These are phyloP conservation scores for Salvia splendens DNA, from an alignment of 257 asterid species.

Conservation along the genomic window DNA sequence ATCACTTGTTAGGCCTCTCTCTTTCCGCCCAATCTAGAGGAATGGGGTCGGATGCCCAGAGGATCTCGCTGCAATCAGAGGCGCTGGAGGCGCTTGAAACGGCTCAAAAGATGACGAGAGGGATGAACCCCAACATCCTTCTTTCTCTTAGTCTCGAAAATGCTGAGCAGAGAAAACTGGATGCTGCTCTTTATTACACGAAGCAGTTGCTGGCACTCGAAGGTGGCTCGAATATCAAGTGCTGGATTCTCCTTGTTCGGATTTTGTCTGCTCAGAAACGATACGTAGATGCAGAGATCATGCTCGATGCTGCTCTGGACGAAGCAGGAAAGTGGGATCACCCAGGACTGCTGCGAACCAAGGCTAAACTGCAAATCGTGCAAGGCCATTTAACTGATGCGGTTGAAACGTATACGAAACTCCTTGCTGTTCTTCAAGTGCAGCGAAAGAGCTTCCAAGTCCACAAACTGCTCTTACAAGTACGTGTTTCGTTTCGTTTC, in stretches of 20 bases:
- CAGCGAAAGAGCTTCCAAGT: conserved; percentile 59
- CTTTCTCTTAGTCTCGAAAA: conserved; percentile 73
- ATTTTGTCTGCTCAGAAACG: conserved; percentile 83
- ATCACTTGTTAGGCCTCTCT: conserved; percentile 57
- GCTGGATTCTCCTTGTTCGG: conserved; percentile 89
- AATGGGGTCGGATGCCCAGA: conserved; percentile 56
- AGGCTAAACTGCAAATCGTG: conserved; percentile 79
- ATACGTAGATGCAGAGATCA: conserved; percentile 68
- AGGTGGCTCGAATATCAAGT: conserved; percentile 61
- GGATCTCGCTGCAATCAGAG: conserved; percentile 51
- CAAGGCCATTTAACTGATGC: conserved; percentile 63
- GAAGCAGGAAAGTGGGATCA: conserved; percentile 95
- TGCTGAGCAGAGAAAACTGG: conserved; percentile 86
- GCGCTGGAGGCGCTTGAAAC: conserved; percentile 73
- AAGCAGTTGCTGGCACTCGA: conserved; percentile 62
- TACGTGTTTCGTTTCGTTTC: conserved; percentile 30
- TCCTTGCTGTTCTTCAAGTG: conserved; percentile 88
- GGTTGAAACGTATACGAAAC: conserved; percentile 68
- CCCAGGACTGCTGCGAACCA: conserved; percentile 67
- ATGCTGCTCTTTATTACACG: conserved; percentile 72
- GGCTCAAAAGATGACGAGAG: conserved; percentile 50
- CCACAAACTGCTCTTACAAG: conserved; percentile 54
- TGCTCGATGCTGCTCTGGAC: conserved; percentile 79
- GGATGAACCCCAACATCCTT: conserved; percentile 48
- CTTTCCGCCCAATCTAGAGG: conserved; percentile 64